Evolutionary conservation across 495 filamentous ascomycete genomes (phyloP), one percentile per base, ranked within the genome.

Genomic region (Hypoxylon fragiforme): DNA sequence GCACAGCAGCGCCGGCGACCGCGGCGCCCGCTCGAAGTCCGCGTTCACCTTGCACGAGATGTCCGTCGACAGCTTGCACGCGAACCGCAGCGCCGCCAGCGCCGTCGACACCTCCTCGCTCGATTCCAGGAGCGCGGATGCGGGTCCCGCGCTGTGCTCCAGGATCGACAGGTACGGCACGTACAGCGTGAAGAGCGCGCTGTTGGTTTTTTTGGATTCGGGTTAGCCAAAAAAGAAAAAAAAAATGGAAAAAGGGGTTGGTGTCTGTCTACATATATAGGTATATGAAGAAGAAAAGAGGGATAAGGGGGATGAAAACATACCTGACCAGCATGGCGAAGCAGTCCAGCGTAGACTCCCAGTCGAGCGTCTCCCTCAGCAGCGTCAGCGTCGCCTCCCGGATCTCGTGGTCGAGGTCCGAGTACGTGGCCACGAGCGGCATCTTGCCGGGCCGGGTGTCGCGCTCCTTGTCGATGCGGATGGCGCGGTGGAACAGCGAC

Each of bases 11-110:
- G 59, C 62, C 0, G 65, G 65, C 0, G 54, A 63, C 15, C 49
- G 45, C 12, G 62, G 53, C 30, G 54, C 50, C n/a, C 45, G 9
- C 13, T 42, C 58, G 49, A 50, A 67, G 37, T 54, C 49, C 3
- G 57, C 50, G 49, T 65, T 67, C 7, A 67, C 37, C 55, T 67
- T 67, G 35, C 65, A 67, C 36, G 54, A 62, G 19, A 67, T 67
- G 43, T 67, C 65, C 11, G 57, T 62, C 9, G 65, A 67, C 65
- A 67, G 65, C 42, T 65, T 60, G 49, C 65, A 67, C n/a, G 65
- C 65, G 49, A 67, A 67, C 14, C 58, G 62, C 6, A 67, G 48
- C 12, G 65, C 65, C 15, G 62, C 59, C 2, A 65, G 26, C 14
- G 65, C 65, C 1, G 63, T 58, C 1, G 40, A 20, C 11, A 67